These are phyloP conservation scores for Podospora didyma DNA, from an alignment of 495 filamentous ascomycete species.

Conservation along the genomic window DNA sequence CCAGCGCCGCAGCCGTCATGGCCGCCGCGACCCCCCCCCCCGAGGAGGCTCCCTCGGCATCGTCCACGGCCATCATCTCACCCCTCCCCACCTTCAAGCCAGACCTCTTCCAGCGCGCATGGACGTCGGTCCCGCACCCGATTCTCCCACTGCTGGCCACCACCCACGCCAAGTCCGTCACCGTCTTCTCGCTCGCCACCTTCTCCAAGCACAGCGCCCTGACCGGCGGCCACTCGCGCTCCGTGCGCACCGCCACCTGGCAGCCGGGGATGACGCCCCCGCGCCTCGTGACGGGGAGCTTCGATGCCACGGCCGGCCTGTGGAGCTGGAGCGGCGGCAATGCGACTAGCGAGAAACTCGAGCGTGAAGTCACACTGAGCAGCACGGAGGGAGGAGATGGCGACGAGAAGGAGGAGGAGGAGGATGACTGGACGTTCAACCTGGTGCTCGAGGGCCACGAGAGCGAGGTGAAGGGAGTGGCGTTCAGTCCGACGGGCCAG, in stretches of 20 bases:
- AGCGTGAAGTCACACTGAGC: constrained; percentile 12
- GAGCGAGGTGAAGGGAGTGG: constrained; percentile 82
- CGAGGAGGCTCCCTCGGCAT: background rate
- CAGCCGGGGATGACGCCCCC: constrained; percentile 63
- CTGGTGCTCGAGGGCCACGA: constrained; percentile 91
- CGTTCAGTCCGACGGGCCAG: constrained; percentile 75
- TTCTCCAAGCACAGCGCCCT: constrained; percentile 75
- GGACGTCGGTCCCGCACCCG: constrained; percentile 82
- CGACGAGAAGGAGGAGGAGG: constrained; percentile 35
- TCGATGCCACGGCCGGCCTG: constrained; percentile 85
- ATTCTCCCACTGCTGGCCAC: constrained; percentile 85
- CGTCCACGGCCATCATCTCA: constrained; percentile 2
- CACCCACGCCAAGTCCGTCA: constrained; percentile 77
- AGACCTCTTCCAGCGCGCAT: constrained; percentile 75
- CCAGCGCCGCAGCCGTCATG: background rate
- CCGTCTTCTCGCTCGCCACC: constrained; percentile 78
- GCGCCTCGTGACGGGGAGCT: constrained; percentile 84
- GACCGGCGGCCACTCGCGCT: constrained; percentile 84
- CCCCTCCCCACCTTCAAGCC: constrained; percentile 53
- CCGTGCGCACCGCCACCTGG: constrained; percentile 77
- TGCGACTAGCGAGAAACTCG: constrained; percentile 1
- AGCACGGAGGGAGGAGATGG: constrained; percentile 2
- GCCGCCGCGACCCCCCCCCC: background rate
- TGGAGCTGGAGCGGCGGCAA: constrained; percentile 66
- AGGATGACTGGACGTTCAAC: constrained; percentile 83